A percentile compares a stretch with the other conserved stretches of the same genome.
Evolutionary conservation across 2,329 filamentous ascomycete species (phyloP).

Genomic region (Cucurbitaria berberidis): DNA sequence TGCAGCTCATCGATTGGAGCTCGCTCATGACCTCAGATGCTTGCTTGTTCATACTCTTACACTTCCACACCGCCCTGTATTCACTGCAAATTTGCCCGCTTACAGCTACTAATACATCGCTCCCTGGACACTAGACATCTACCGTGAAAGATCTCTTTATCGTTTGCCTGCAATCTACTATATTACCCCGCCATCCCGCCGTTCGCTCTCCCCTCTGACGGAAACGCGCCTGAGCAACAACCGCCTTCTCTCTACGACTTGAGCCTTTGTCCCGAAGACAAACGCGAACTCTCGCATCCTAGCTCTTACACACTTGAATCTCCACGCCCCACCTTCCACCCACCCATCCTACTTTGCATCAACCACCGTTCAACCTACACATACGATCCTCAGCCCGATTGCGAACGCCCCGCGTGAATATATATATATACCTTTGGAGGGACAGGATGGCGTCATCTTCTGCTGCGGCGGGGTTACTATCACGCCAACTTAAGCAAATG

Average conservation of each 20-base stretch:
- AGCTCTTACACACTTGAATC: background rate
- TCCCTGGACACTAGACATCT: background rate
- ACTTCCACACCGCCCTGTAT: conserved; percentile 7
- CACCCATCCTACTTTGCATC: background rate
- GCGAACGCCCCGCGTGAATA: conserved; percentile 12
- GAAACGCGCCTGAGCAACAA: conserved; percentile 19
- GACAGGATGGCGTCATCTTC: conserved; percentile 45
- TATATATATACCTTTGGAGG: conserved; percentile 6
- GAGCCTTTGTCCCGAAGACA: background rate
- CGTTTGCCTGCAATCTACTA: conserved; percentile 22
- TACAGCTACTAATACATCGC: conserved; percentile 7
- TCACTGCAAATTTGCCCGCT: conserved; percentile 11
- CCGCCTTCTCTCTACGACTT: conserved; percentile 4
- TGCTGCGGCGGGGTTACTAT: conserved; percentile 74
- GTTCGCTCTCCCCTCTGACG: conserved; percentile 12
- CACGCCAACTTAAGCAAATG: conserved; percentile 92
- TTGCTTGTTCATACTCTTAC: conserved; percentile 31
- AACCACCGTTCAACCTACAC: background rate
- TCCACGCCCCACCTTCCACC: background rate
- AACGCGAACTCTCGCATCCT: background rate
- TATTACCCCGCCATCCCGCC: conserved; percentile 30
- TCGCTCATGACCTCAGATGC: conserved; percentile 26
- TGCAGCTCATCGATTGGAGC: conserved; percentile 30
- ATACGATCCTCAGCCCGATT: conserved; percentile 8
- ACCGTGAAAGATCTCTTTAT: background rate